These are phyloP conservation scores for Amauroascus niger DNA, from an alignment of 2,329 filamentous ascomycete genomes.

Conservation along the genomic window DNA sequence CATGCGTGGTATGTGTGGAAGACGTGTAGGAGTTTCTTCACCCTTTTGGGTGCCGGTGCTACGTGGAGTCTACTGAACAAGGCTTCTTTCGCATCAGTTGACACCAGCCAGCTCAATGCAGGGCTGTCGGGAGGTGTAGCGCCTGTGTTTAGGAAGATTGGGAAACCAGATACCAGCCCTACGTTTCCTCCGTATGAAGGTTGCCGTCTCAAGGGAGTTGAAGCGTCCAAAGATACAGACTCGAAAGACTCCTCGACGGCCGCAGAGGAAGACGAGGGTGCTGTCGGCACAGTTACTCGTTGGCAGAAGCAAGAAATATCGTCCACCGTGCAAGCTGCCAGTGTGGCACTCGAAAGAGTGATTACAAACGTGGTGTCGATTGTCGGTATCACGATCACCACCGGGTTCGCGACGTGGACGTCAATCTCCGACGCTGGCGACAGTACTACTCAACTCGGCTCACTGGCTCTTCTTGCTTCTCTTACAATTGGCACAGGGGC, in stretches of 20 bases:
- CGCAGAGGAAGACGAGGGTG: constrained; percentile 9
- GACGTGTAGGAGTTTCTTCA: constrained; percentile 9
- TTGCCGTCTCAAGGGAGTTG: constrained; percentile 2
- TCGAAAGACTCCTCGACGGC: background rate
- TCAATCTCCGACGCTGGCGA: constrained; percentile 8
- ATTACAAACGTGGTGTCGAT: constrained; percentile 12
- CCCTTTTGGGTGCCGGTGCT: constrained; percentile 7
- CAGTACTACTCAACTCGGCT: constrained; percentile 11
- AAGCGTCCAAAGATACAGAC: background rate
- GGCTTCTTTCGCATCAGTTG: constrained; percentile 11
- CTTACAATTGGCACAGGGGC: constrained; percentile 12
- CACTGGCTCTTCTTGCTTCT: constrained; percentile 11
- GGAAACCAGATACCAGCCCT: constrained; percentile 10
- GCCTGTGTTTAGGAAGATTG: constrained; percentile 11
- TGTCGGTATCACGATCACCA: constrained; percentile 13
- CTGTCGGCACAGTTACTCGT: constrained; percentile 4
- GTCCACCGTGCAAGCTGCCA: constrained; percentile 10
- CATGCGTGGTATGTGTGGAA: constrained; percentile 13
- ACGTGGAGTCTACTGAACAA: constrained; percentile 12
- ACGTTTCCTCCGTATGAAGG: constrained; percentile 10
- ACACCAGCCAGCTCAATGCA: constrained; percentile 5
- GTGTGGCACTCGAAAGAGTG: constrained; percentile 9
- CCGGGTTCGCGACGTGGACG: constrained; percentile 11
- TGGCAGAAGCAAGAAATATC: constrained; percentile 12
- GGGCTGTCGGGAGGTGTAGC: background rate